Base-by-base conservation (phyloP, 1,284 basidiomycete genomes). In the Cryptococcus sp. region DNA sequence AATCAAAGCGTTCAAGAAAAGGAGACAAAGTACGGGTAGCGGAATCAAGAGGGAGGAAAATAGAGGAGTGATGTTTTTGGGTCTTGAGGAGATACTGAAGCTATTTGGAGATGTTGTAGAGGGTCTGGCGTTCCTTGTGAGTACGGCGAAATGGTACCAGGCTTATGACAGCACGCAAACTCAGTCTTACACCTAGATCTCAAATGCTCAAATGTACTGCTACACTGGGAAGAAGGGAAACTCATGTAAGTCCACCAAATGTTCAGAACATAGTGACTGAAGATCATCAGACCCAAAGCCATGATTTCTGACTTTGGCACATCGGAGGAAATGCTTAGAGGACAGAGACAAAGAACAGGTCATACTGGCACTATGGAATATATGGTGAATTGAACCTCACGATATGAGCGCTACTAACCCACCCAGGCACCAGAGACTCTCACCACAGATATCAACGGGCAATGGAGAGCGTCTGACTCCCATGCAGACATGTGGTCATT, bases 301-400 rank as follows among this genome's bases (percentile, higher is more conserved):
- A 87, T 95, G 86, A 80, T 96, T 10, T 91, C 90, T 1, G 93
- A 97, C 67, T 97, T 97, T 74, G 93, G 93, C 4, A 95, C 92
- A 0, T 94, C 90, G 10, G 84, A 89, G 49, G 90, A 93, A 66
- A 90, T 89, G 86, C 79, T 93, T 4, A 83, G 84, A 44, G 81
- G 83, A 3, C 80, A 84, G 11, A 77, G 83, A 13, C 77, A 81
- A 36, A 82, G 90, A 14, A 89, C 89, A 2, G 93, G 93, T 5
- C 91, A 95, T 70, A 96, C 92, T 15, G 92, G 93, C 60, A 96
- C 92, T 80, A 90, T 79, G 74, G 92, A 86, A 61, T 76, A 74
- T 50, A 72, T 74, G 68, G 71, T 70, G 44, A 13, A 62, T 50
- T 5, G 46, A 15, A 10, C 10, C 38, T n/a, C 10, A 41, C n/a